Evolutionary conservation across 2,329 filamentous ascomycete genomes (phyloP).

Genomic region (Penicillium sclerotigenum): DNA sequence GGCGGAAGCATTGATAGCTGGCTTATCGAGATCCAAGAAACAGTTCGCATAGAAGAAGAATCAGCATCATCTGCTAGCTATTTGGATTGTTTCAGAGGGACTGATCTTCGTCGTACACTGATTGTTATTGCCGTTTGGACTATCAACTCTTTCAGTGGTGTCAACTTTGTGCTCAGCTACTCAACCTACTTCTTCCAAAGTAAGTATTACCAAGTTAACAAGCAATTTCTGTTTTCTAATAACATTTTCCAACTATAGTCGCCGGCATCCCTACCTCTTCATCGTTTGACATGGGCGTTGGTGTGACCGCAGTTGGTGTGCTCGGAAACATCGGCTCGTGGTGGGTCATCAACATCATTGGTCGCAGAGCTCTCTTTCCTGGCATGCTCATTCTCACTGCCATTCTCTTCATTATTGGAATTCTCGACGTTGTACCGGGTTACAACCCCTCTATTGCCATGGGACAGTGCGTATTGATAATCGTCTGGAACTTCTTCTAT

Average conservation of each 20-base stretch:
- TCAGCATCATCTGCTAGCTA: background rate
- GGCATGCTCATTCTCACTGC: conserved; percentile 33
- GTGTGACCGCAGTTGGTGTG: conserved; percentile 34
- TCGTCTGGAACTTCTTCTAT: conserved; percentile 11
- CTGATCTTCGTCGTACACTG: conserved; percentile 6
- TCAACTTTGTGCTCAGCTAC: conserved; percentile 8
- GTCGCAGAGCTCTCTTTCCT: conserved; percentile 32
- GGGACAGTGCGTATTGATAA: conserved; percentile 5
- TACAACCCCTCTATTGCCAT: conserved; percentile 2
- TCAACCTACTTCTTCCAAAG: conserved; percentile 10
- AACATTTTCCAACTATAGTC: background rate
- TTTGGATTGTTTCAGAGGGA: conserved; percentile 11
- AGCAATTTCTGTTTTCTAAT: background rate
- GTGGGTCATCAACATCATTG: conserved; percentile 34
- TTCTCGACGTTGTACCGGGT: conserved; percentile 5
- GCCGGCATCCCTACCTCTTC: conserved; percentile 9
- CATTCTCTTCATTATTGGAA: conserved; percentile 29
- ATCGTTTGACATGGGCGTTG: conserved; percentile 10
- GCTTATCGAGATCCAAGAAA: conserved; percentile 9
- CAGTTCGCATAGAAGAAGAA: conserved; percentile 8
- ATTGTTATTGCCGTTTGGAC: conserved; percentile 5
- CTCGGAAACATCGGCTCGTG: conserved; percentile 35
- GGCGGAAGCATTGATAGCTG: conserved; percentile 1
- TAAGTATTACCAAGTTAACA: background rate
- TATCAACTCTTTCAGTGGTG: conserved; percentile 9